Percentiles rank a stretch among this genome's conserved stretches.
Evolutionary conservation across 345 rosid genomes (phyloP).

Genomic region (Brassica carinata): DNA sequence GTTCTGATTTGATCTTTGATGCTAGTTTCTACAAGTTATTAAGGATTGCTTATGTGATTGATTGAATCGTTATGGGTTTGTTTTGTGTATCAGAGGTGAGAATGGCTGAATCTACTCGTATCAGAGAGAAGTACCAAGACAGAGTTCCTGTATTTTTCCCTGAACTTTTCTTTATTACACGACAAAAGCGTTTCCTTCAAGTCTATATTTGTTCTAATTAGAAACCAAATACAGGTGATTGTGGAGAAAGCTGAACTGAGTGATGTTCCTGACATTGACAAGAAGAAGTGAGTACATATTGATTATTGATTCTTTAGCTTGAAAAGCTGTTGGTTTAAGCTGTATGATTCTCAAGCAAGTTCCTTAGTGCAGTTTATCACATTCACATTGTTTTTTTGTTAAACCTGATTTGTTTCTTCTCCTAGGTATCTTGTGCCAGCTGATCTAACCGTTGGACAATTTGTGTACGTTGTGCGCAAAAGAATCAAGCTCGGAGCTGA

Average conservation of each 20-base stretch:
- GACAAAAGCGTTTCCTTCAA: neutral
- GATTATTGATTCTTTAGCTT: too few relatives aligned
- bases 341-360: neutral
- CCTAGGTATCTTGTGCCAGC: slow-evolving; percentile 83
- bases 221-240: slow-evolving; percentile 58
- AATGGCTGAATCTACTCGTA: neutral
- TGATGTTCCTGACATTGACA: slow-evolving; percentile 81
- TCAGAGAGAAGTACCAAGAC: neutral
- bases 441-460: slow-evolving; percentile 79
- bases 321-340: neutral
- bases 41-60: neutral
- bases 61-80: slow-evolving; percentile 19
- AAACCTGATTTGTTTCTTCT: slow-evolving; percentile 13
- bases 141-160: neutral
- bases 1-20: neutral
- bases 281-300: slow-evolving; percentile 53
- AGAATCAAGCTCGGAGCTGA: slow-evolving; percentile 82
- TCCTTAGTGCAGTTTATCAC: neutral
- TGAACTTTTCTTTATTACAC: neutral
- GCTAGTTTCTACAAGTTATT: neutral
- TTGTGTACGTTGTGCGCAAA: slow-evolving; percentile 80
- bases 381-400: neutral
- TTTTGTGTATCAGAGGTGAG: neutral
- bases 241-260: slow-evolving; percentile 82
- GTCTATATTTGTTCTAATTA: slow-evolving; percentile 5